Conservation (phyloP, 2,329 filamentous ascomycete species). For the Cercospora zeae-maydis region DNA sequence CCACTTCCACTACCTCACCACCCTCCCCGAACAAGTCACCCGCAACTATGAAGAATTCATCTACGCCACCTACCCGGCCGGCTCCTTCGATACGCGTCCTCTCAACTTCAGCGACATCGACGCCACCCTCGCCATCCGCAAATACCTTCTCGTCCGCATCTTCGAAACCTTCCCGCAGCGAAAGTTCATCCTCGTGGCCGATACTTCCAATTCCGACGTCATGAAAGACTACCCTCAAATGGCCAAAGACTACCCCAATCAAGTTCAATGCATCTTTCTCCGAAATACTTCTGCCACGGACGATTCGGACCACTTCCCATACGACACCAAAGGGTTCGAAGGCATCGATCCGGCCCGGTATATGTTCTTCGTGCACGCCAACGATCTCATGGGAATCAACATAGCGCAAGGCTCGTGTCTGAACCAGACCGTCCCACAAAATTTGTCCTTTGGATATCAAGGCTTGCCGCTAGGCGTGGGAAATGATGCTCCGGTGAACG, state of each 20-base stretch:
- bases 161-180: conserved; percentile 72
- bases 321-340: conserved; percentile 70
- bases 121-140: conserved; percentile 69
- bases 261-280: conserved; percentile 74
- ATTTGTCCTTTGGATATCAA: conserved; percentile 67
- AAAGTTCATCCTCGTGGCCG: conserved; percentile 72
- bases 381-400: conserved; percentile 65
- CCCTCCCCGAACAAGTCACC: conserved; percentile 73
- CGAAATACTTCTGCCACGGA: conserved; percentile 72
- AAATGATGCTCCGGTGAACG: conserved; percentile 24
- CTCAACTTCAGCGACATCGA: conserved; percentile 73
- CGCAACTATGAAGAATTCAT: conserved; percentile 77
- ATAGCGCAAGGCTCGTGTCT: conserved; percentile 65
- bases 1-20: conserved; percentile 80
- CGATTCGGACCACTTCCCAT: conserved; percentile 64
- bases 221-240: conserved; percentile 58
- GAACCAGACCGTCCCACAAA: conserved; percentile 63
- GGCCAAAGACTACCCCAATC: conserved; percentile 62
- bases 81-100: conserved; percentile 72
- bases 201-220: conserved; percentile 72
- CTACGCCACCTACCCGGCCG: conserved; percentile 71
- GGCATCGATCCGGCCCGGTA: conserved; percentile 62
- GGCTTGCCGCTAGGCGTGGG: conserved; percentile 39
- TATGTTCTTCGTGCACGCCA: conserved; percentile 74
- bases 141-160: conserved; percentile 65